Percentiles rank a stretch among this genome's conserved stretches.
Conservation (phyloP, 495 filamentous ascomycete genomes). For the Glutinoglossum americanum region DNA sequence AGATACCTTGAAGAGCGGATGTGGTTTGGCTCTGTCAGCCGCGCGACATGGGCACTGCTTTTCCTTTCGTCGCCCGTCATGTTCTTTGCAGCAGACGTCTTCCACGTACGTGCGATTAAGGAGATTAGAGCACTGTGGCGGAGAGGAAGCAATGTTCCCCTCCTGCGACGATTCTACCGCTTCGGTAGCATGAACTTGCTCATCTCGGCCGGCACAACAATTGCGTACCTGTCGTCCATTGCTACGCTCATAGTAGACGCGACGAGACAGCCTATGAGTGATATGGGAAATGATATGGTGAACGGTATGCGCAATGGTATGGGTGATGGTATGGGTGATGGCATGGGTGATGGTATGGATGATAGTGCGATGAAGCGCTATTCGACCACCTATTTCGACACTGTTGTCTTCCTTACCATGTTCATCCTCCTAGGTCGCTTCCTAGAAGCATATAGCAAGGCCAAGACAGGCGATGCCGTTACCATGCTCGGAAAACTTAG, state of each 20-base stretch:
- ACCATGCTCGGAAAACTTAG: conserved; percentile 55
- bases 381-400: conserved; percentile 60
- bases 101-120: conserved; percentile 58
- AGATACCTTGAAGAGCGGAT: conserved; percentile 43
- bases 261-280: conserved; percentile 12
- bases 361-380: conserved; percentile 10
- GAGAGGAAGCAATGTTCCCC: conserved; percentile 49
- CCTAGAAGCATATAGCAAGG: conserved; percentile 83
- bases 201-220: conserved; percentile 69
- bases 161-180: conserved; percentile 60
- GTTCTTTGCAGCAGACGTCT: conserved; percentile 72
- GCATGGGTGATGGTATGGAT: too few relatives aligned
- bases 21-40: conserved; percentile 52
- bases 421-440: conserved; percentile 68
- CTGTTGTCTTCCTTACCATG: conserved; percentile 80
- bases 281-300: too few relatives aligned
- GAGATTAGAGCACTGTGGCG: conserved; percentile 68
- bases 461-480: conserved; percentile 77
- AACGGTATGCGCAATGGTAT: too few relatives aligned
- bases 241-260: conserved; percentile 53
- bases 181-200: conserved; percentile 97
- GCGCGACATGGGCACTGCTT: conserved; percentile 65
- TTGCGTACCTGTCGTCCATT: conserved; percentile 73
- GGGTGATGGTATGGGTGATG: too few relatives aligned
- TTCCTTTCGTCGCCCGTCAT: conserved; percentile 77